These are phyloP conservation scores for Cladosporium austrohemisphaericum DNA, from an alignment of 2,329 filamentous ascomycete species.

Conservation along the genomic window DNA sequence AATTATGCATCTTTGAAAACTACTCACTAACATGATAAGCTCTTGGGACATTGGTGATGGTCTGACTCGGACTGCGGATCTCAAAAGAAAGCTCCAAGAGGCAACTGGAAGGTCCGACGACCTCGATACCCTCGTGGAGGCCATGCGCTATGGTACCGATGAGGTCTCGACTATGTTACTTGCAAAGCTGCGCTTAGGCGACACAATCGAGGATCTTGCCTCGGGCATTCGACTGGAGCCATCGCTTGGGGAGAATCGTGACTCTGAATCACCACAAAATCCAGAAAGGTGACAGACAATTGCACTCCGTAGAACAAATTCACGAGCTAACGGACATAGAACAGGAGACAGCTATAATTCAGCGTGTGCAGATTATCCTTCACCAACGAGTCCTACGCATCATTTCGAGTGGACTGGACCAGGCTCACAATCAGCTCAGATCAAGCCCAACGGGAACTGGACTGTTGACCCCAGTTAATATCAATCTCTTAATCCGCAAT, in stretches of 20 bases:
- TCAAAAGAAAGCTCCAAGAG: slow-evolving; percentile 7
- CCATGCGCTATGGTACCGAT: slow-evolving; percentile 8
- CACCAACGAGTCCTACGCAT: background rate
- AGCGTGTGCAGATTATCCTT: background rate
- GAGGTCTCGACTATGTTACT: slow-evolving; percentile 11
- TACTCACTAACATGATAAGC: no score
- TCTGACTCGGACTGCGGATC: slow-evolving; percentile 12
- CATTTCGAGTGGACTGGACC: background rate
- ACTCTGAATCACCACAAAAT: background rate
- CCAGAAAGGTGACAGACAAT: background rate
- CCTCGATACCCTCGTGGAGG: slow-evolving; percentile 6
- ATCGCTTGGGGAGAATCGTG: background rate
- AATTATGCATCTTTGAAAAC: no score
- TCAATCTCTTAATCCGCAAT: background rate
- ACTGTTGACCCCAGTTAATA: background rate
- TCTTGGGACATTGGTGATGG: slow-evolving; percentile 15
- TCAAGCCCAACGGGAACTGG: background rate
- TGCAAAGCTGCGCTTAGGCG: slow-evolving; percentile 7
- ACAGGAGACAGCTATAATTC: background rate
- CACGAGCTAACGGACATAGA: background rate
- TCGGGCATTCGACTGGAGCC: background rate
- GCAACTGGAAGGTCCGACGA: slow-evolving; percentile 3
- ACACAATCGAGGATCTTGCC: slow-evolving; percentile 1
- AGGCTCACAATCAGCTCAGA: background rate
- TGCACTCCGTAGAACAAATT: background rate